These are phyloP conservation scores for Chenopodium album DNA, from an alignment of 148 eudicot genomes.

Conservation along the genomic window DNA sequence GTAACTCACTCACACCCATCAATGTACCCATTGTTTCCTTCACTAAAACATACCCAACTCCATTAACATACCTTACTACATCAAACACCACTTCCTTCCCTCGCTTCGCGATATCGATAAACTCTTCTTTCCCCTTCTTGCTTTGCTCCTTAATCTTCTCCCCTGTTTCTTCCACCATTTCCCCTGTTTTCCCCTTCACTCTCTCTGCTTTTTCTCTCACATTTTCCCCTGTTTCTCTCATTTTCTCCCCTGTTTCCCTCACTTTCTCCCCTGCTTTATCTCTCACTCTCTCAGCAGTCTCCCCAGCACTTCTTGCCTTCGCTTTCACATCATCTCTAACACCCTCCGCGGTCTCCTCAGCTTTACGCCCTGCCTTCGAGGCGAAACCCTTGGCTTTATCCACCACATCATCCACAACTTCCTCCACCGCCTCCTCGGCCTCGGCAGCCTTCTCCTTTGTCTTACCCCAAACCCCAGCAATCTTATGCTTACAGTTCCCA, in stretches of 20 bases:
- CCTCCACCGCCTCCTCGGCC: constrained; percentile 29
- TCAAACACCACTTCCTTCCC: constrained; percentile 34
- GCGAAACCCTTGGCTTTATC: constrained; percentile 30
- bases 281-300: constrained; percentile 20
- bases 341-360: constrained; percentile 11
- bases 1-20: constrained; percentile 38
- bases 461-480: constrained; percentile 26
- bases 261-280: constrained; percentile 19
- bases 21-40: constrained; percentile 24
- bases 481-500: constrained; percentile 39
- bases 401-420: constrained; percentile 18
- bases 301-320: constrained; percentile 13
- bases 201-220: constrained; percentile 17
- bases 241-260: constrained; percentile 14
- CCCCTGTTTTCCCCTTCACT: constrained; percentile 27
- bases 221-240: constrained; percentile 22
- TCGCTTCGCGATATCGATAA: constrained; percentile 30
- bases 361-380: background rate
- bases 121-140: constrained; percentile 31
- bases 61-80: constrained; percentile 17
- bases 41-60: constrained; percentile 25
- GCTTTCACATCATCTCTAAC: constrained; percentile 16
- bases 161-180: constrained; percentile 25
- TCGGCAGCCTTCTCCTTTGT: constrained; percentile 29
- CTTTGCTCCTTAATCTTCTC: constrained; percentile 21